A percentile compares a stretch with the other conserved stretches of the same genome.
These are phyloP conservation scores for Mikania micrantha DNA, from an alignment of 129 eudicot species.

Conservation along the genomic window DNA sequence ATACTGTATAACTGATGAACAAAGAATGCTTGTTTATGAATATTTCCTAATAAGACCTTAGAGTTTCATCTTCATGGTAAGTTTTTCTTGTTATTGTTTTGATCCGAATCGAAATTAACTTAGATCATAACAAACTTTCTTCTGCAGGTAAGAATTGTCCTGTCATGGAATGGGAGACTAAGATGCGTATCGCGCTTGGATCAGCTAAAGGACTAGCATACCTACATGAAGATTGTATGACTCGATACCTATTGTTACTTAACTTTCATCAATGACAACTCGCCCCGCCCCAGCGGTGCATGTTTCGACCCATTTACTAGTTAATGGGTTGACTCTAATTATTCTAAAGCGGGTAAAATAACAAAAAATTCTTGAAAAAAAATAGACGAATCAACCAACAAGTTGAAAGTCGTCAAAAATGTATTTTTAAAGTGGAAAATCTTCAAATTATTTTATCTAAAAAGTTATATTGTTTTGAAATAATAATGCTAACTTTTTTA, in stretches of 20 bases:
- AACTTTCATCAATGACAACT: too few species aligned
- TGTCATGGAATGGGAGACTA: slow-evolving; percentile 54
- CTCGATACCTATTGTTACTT: background rate
- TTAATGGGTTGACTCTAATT: background rate
- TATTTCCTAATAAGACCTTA: slow-evolving; percentile 49
- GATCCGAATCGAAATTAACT: too few species aligned
- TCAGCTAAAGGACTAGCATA: slow-evolving; percentile 92
- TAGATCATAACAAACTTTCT: background rate
- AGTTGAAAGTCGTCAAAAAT: background rate
- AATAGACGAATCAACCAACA: background rate
- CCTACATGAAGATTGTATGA: slow-evolving; percentile 82
- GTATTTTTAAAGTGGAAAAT: background rate
- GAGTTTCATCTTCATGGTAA: slow-evolving; percentile 56
- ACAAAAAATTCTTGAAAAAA: background rate
- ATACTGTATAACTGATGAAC: slow-evolving; percentile 48
- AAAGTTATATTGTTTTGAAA: background rate
- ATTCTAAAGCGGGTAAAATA: background rate
- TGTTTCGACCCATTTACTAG: too few species aligned
- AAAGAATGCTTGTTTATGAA: slow-evolving; percentile 59
- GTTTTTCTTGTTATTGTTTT: slow-evolving; percentile 9
- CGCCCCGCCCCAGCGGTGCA: too few species aligned
- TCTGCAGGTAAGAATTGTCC: slow-evolving; percentile 55
- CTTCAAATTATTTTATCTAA: background rate
- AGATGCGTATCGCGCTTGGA: slow-evolving; percentile 72
- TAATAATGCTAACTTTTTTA: background rate